Conservation (phyloP, 352 stramenopile species). For the Elongisporangium anandrum region DNA sequence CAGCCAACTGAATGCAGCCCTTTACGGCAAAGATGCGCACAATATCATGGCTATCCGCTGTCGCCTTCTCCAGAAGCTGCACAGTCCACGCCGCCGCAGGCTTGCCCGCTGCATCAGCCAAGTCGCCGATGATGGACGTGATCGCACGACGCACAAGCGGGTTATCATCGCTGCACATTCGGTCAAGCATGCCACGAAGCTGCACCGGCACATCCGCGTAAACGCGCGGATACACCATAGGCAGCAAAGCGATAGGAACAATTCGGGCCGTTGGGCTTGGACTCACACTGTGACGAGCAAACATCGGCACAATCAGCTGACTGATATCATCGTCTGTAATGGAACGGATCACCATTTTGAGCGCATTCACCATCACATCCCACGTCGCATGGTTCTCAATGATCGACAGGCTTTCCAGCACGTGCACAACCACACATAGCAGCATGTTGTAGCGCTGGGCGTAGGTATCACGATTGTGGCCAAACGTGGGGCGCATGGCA, state of each 20-base stretch:
- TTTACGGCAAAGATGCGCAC: slow-evolving; percentile 86
- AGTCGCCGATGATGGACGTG: slow-evolving; percentile 76
- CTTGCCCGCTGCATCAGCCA: slow-evolving; percentile 50
- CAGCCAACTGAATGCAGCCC: slow-evolving; percentile 69
- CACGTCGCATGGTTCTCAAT: slow-evolving; percentile 89
- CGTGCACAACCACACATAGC: slow-evolving; percentile 69
- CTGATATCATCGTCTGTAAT: slow-evolving; percentile 59
- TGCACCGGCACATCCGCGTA: slow-evolving; percentile 71
- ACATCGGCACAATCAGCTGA: slow-evolving; percentile 70
- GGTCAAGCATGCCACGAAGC: slow-evolving; percentile 82
- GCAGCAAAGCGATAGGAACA: slow-evolving; percentile 70
- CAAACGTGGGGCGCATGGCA: slow-evolving; percentile 10
- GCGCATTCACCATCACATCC: slow-evolving; percentile 85
- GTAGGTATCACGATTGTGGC: slow-evolving; percentile 16
- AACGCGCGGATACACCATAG: slow-evolving; percentile 73
- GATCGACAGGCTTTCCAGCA: slow-evolving; percentile 84
- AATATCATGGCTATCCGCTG: slow-evolving; percentile 82
- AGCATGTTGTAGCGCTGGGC: slow-evolving; percentile 62
- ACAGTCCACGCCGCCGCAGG: slow-evolving; percentile 63
- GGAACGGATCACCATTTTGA: slow-evolving; percentile 64
- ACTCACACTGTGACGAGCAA: slow-evolving; percentile 77
- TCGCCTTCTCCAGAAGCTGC: slow-evolving; percentile 76
- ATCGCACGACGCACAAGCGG: slow-evolving; percentile 79
- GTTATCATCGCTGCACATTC: slow-evolving; percentile 85
- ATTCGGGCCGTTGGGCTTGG: slow-evolving; percentile 82